Base-by-base conservation (phyloP, 306 rosid genomes). In the Nissolia schottii region DNA sequence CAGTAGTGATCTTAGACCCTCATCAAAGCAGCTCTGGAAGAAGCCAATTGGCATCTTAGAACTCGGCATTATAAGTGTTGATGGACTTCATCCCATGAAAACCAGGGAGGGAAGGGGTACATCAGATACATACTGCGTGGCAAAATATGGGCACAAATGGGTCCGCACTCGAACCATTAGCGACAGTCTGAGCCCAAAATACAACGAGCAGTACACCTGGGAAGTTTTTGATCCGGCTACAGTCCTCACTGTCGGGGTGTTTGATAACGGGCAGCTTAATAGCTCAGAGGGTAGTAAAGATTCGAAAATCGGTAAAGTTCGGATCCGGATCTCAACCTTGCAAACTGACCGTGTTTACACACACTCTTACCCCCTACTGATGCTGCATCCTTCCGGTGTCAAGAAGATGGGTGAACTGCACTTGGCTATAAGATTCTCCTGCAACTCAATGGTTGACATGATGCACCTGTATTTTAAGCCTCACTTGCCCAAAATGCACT, bases 141-240 rank as follows among this genome's bases (percentile, higher is more conserved):
- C 97, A 2, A 94, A 94, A 79, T 91, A 89, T 69, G 94, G 97
- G 28, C 91, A 85, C 13, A 94, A 94, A 77, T 94, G 98, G 98
- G 80, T 94, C 41, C 92, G 98, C 10, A 94, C 97, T 71, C 83
- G 98, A 41, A 94, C 98, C n/a, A 82, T 94, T 50, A 58, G 81
- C 29, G 79, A 87, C 84, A 93, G 78, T 80, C 55, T 61, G 66
- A 84, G 64, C 73, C 96, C 97, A 1, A 91, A 84, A 74, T 94
- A 80, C 94, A 87, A 94, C 50, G 98, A 94, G 86, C 98, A 94
- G 70, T 89, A 94, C 85, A 82, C 90, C 25, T 94, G 98, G 98
- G 98, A 93, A 59, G 97, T 94, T 49, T 77, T 34, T 80, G 98
- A 94, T 77, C 92, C 92, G 3, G 89, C 96, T 14, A 93, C 98